A percentile compares a stretch with the other conserved stretches of the same genome.
These are phyloP conservation scores for Trichophyton rubrum DNA, from an alignment of 2,329 filamentous ascomycete species.

Conservation along the genomic window DNA sequence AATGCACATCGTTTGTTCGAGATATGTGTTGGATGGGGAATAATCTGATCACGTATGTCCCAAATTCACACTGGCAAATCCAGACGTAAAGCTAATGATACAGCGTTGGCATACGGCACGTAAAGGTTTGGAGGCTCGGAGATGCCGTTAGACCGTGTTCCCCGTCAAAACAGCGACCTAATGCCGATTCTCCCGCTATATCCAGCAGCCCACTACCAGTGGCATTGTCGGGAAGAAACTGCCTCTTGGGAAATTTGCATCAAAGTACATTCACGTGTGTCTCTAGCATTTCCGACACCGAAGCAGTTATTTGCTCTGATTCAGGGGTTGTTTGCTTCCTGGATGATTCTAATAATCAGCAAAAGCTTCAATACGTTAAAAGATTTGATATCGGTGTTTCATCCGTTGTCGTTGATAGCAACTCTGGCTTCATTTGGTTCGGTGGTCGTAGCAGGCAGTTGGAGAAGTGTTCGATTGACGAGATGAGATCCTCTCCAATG, in stretches of 20 bases:
- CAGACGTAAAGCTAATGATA: neutral
- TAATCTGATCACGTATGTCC: constrained; percentile 57
- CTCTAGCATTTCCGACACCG: constrained; percentile 56
- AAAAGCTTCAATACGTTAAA: constrained; percentile 55
- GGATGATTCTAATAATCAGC: constrained; percentile 60
- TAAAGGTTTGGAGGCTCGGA: constrained; percentile 85
- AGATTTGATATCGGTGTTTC: constrained; percentile 55
- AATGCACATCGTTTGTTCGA: constrained; percentile 76
- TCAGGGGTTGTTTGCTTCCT: constrained; percentile 79
- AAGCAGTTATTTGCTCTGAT: constrained; percentile 75
- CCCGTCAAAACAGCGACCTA: constrained; percentile 51
- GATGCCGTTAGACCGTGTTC: constrained; percentile 45
- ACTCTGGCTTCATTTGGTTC: constrained; percentile 50
- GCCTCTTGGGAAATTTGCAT: constrained; percentile 65
- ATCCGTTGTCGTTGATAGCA: constrained; percentile 50
- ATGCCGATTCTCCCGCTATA: constrained; percentile 23
- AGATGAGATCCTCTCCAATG: constrained; percentile 24
- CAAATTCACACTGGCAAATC: constrained; percentile 4
- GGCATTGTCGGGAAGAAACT: constrained; percentile 74
- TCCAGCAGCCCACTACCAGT: constrained; percentile 42
- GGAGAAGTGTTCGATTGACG: constrained; percentile 34
- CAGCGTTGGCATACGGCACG: constrained; percentile 66
- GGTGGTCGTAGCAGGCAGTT: constrained; percentile 52
- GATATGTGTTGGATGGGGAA: constrained; percentile 86
- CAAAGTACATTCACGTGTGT: constrained; percentile 78